Percentiles rank a stretch among this genome's conserved stretches.
phyloP scores from a whole-genome alignment of 2,329 filamentous ascomycete genomes.

The Aspergillus pseudoterreus region DNA sequence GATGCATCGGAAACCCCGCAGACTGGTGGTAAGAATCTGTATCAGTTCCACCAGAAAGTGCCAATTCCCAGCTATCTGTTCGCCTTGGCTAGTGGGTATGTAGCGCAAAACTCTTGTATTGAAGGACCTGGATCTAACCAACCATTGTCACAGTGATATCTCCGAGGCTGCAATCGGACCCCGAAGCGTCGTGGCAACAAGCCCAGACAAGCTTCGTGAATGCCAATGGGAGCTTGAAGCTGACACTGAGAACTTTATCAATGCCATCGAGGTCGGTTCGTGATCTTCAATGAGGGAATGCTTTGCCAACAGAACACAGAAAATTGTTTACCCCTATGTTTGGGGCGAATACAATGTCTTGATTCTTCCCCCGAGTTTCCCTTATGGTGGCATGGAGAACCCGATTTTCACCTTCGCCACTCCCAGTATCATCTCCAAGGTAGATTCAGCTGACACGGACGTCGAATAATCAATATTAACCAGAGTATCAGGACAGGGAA shows the following conservation, averaged over 20 bases:
- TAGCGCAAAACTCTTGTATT: neutral
- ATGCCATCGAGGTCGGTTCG: slow-evolving; percentile 67
- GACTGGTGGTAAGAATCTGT: slow-evolving; percentile 55
- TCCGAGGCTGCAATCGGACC: slow-evolving; percentile 81
- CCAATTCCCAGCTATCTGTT: slow-evolving; percentile 95
- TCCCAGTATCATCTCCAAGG: slow-evolving; percentile 85
- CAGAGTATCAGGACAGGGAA: slow-evolving; percentile 58
- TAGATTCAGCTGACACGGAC: slow-evolving; percentile 9
- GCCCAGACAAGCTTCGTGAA: slow-evolving; percentile 77
- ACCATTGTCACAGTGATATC: slow-evolving; percentile 62
- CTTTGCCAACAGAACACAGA: slow-evolving; percentile 25
- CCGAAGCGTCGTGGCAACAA: slow-evolving; percentile 77
- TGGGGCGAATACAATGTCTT: slow-evolving; percentile 97
- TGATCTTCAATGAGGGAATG: neutral
- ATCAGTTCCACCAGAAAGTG: slow-evolving; percentile 83
- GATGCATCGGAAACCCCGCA: slow-evolving; percentile 52
- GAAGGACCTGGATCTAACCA: neutral
- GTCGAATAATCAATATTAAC: slow-evolving; percentile 2
- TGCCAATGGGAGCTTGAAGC: slow-evolving; percentile 89
- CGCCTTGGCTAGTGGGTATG: slow-evolving; percentile 67
- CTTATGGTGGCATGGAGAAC: slow-evolving; percentile 82
- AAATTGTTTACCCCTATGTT: slow-evolving; percentile 76
- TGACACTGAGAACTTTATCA: slow-evolving; percentile 88
- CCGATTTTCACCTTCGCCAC: slow-evolving; percentile 94
- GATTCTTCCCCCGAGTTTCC: slow-evolving; percentile 84